Evolutionary conservation across 1,284 basidiomycete genomes (phyloP), one percentile per base, ranked within the genome.

Genomic region (Ustilago nuda): DNA sequence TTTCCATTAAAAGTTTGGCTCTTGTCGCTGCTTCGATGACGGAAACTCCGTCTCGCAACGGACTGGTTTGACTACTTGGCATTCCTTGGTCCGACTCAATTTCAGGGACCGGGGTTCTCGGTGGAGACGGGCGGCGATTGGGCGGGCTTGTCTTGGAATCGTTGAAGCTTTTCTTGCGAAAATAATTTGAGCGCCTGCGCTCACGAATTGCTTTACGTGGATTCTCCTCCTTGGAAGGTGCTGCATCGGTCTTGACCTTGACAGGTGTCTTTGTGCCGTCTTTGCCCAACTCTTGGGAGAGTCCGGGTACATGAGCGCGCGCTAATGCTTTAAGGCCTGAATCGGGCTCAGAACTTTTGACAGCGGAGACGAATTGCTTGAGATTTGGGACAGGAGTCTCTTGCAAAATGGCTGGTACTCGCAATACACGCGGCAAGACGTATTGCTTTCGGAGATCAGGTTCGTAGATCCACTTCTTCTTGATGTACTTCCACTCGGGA

Each of bases 371-470:
- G 39, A 71, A 60, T 8, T 19, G 45, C 27, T 75, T 36, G 1
- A 53, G 37, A 52, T 71, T 23, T 11, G 43, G 73, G 23, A 76
- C 33, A 4, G 64, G 50, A 7, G 46, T 33, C 7, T 71, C 41
- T 46, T 76, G 73, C 12, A 58, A 27, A 17, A 76, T 62, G 27
- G 39, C 37, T 5, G 73, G 73, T 3, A 76, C 11, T 17, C 73
- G 68, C 13, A 76, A 39, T 19, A 76, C 59, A 15, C 68, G 63
- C 3, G 68, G 73, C 0, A 76, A 12, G 17, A 76, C 17, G 27
- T 76, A 76, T 23, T 76, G 73, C 37, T 68, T 61, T 23, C 73
- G 56, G 8, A 76, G 32, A 32, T 76, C 73, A 7, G 68, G 68
- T 35, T 59, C 19, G 56, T 76, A 76, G 0, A 30, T 17, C 73